phyloP scores from a whole-genome alignment of 78 protist genomes.

The Mantamonas sphyraenae region DNA sequence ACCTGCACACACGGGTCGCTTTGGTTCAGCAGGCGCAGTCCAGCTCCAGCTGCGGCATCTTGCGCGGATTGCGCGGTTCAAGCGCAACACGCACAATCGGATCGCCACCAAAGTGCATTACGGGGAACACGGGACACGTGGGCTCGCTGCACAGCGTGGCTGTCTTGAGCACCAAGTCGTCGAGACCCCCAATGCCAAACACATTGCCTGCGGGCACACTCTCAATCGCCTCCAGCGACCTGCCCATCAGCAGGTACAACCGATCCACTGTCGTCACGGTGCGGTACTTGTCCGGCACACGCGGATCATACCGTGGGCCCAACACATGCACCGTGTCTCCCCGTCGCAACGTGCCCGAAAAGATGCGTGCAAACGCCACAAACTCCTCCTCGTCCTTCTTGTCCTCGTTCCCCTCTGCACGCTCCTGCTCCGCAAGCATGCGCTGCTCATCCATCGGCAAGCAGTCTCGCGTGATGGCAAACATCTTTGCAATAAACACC shows the following conservation, averaged over 20 bases:
- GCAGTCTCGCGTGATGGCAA: not conserved
- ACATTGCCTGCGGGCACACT: constrained; percentile 77
- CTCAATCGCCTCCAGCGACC: constrained; percentile 52
- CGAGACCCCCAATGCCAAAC: constrained; percentile 88
- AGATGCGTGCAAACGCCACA: constrained; percentile 77
- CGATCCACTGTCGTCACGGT: not conserved
- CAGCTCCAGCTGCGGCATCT: constrained; percentile 54
- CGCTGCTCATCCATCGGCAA: not conserved
- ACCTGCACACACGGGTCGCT: constrained; percentile 86
- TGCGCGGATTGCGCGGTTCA: constrained; percentile 47
- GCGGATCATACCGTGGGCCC: constrained; percentile 50
- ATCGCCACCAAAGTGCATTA: constrained; percentile 16
- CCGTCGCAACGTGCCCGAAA: constrained; percentile 52
- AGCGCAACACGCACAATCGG: constrained; percentile 87
- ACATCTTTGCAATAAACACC: constrained; percentile 1
- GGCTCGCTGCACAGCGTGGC: constrained; percentile 62
- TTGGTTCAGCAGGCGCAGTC: constrained; percentile 76
- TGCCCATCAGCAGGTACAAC: constrained; percentile 85
- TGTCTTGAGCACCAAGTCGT: constrained; percentile 39
- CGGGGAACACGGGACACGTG: constrained; percentile 36
- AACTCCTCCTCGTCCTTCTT: constrained; percentile 33
- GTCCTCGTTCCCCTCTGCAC: not conserved
- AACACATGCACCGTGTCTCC: constrained; percentile 55
- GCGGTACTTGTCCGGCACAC: no score
- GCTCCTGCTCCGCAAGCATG: no score